Evolutionary conservation across 768 basidiomycete genomes (phyloP).

Genomic region (Boletales sp.): DNA sequence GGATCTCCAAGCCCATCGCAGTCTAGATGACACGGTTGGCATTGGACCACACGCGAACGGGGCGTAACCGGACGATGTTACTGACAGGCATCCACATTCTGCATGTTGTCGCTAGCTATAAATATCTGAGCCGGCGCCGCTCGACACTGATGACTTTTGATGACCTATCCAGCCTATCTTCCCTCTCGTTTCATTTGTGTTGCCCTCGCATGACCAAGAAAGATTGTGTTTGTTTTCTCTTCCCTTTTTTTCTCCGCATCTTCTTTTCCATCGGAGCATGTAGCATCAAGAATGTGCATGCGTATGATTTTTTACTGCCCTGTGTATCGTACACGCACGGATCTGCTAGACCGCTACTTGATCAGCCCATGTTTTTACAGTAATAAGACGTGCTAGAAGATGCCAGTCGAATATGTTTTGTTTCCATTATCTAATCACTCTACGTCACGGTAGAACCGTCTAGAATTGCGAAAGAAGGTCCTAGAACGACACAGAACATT

Average conservation of each 20-base stretch:
- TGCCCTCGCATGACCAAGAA: constrained; percentile 15
- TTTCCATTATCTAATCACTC: constrained; percentile 30
- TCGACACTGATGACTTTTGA: constrained; percentile 28
- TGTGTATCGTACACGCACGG: constrained; percentile 26
- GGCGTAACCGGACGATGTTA: constrained; percentile 16
- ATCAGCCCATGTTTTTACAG: background rate
- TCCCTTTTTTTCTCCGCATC: constrained; percentile 1
- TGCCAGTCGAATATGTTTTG: constrained; percentile 13
- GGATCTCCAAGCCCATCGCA: constrained; percentile 84
- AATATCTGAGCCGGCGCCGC: constrained; percentile 15
- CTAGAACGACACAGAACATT: constrained; percentile 31
- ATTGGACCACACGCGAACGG: constrained; percentile 30
- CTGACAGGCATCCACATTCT: constrained; percentile 14
- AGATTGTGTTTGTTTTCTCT: constrained; percentile 11
- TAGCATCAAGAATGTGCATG: constrained; percentile 25
- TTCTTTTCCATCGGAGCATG: constrained; percentile 18
- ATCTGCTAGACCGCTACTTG: constrained; percentile 19
- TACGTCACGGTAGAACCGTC: constrained; percentile 32
- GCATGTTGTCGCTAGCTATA: constrained; percentile 21
- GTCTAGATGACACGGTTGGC: constrained; percentile 58
- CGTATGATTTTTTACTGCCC: constrained; percentile 16
- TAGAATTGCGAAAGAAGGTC: constrained; percentile 32
- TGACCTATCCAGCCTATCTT: constrained; percentile 22
- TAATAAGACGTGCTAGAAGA: background rate
- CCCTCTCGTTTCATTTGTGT: constrained; percentile 16